A percentile compares a stretch with the other conserved stretches of the same genome.
Evolutionary conservation across 2,329 filamentous ascomycete genomes (phyloP).

Genomic region (Claviceps fusiformis): DNA sequence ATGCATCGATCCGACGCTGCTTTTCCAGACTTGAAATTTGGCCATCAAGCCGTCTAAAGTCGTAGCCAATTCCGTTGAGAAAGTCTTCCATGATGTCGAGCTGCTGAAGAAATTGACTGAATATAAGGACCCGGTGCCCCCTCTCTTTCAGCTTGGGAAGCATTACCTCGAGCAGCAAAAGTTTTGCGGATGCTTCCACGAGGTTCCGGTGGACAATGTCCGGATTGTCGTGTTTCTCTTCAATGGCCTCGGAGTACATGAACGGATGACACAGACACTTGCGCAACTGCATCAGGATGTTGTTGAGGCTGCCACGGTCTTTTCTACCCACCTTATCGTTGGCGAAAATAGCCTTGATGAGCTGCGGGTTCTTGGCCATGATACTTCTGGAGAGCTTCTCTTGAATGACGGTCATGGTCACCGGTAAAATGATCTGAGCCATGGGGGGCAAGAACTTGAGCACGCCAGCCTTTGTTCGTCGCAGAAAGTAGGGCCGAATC

Average conservation of each 20-base stretch:
- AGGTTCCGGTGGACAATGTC: constrained; percentile 62
- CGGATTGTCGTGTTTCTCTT: constrained; percentile 57
- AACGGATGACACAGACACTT: constrained; percentile 96
- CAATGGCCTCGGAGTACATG: constrained; percentile 79
- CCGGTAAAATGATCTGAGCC: constrained; percentile 85
- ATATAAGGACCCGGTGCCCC: constrained; percentile 84
- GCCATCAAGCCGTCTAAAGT: constrained; percentile 77
- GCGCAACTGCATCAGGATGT: constrained; percentile 87
- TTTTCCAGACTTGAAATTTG: constrained; percentile 68
- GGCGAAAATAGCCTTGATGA: constrained; percentile 78
- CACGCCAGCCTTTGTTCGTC: constrained; percentile 79
- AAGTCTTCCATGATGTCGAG: constrained; percentile 90
- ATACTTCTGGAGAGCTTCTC: constrained; percentile 93
- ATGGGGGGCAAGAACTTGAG: constrained; percentile 86
- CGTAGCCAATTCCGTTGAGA: constrained; percentile 57
- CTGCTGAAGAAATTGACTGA: constrained; percentile 87
- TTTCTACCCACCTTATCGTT: constrained; percentile 50
- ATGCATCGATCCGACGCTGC: constrained; percentile 86
- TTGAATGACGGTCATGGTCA: constrained; percentile 90
- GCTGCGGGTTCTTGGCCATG: constrained; percentile 73
- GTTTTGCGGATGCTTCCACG: constrained; percentile 81
- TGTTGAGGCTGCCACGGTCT: constrained; percentile 74
- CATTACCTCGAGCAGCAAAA: constrained; percentile 71
- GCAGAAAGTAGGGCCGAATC: constrained; percentile 58
- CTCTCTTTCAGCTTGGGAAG: constrained; percentile 74